phyloP scores from a whole-genome alignment of 2,329 filamentous ascomycete species.

The Blastomyces parvus region DNA sequence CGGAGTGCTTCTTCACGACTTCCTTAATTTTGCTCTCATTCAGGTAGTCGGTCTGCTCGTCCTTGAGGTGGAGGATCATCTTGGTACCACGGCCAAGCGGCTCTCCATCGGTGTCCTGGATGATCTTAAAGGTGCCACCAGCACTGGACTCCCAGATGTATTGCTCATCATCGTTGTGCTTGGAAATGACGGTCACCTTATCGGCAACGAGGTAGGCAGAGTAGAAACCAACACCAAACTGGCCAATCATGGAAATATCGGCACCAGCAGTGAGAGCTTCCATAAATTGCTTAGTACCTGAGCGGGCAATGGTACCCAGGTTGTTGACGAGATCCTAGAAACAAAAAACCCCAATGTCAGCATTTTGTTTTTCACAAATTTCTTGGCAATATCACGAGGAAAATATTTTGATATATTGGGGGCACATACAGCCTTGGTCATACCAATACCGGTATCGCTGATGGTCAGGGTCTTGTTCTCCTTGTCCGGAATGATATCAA shows the following conservation, averaged over 20 bases:
- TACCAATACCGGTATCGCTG: conserved; percentile 96
- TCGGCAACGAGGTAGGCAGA: conserved; percentile 99
- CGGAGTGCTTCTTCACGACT: conserved; percentile 99
- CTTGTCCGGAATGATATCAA: conserved; percentile 98
- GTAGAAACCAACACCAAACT: conserved; percentile 99
- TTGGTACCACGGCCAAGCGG: conserved; percentile 88
- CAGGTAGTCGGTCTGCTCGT: conserved; percentile 96
- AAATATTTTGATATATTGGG: background rate
- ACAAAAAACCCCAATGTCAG: conserved; percentile 1
- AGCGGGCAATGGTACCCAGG: conserved; percentile 97
- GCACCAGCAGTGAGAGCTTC: conserved; percentile 96
- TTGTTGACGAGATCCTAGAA: conserved; percentile 98
- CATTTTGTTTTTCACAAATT: conserved; percentile 19
- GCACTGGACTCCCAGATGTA: conserved; percentile 99
- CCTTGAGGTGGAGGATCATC: conserved; percentile 98
- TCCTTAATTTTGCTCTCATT: conserved; percentile 99
- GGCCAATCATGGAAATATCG: conserved; percentile 99
- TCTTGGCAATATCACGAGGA: conserved; percentile 6
- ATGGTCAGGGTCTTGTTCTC: conserved; percentile 96
- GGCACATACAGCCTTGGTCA: conserved; percentile 94
- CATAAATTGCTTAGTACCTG: conserved; percentile 99
- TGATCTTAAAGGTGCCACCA: conserved; percentile 93
- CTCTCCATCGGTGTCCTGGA: conserved; percentile 81
- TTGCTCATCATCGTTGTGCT: conserved; percentile 99
- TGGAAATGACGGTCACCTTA: conserved; percentile 88